phyloP scores from a whole-genome alignment of 768 basidiomycete genomes.

The Auriscalpium vulgare region DNA sequence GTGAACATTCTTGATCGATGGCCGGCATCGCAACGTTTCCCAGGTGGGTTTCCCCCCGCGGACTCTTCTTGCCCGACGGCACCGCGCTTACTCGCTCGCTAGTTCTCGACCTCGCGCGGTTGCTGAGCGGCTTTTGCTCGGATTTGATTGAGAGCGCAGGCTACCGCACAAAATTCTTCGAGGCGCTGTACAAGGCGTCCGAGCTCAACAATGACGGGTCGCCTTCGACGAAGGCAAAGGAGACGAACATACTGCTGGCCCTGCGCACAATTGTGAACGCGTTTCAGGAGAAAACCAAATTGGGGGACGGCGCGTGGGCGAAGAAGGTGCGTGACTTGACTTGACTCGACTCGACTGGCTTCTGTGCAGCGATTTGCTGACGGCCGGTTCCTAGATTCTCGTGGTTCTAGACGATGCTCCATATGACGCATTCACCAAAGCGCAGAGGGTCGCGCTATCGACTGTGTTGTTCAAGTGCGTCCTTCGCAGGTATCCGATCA shows the following conservation, averaged over 20 bases:
- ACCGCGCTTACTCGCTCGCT: conserved; percentile 1
- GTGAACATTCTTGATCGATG: conserved; percentile 62
- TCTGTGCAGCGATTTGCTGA: not conserved
- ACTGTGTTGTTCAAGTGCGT: conserved; percentile 87
- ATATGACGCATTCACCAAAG: conserved; percentile 53
- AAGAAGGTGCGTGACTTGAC: conserved; percentile 32
- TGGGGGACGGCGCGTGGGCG: conserved; percentile 43
- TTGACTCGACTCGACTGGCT: not conserved
- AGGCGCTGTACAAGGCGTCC: conserved; percentile 56
- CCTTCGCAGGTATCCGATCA: not conserved
- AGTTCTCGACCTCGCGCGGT: conserved; percentile 84
- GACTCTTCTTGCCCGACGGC: not conserved
- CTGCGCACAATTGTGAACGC: conserved; percentile 76
- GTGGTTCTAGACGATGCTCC: conserved; percentile 41
- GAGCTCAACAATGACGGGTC: conserved; percentile 56
- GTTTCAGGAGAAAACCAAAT: conserved; percentile 47
- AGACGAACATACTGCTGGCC: conserved; percentile 79
- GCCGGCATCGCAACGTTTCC: conserved; percentile 68
- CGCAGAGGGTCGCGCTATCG: conserved; percentile 67
- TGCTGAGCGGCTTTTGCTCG: conserved; percentile 60
- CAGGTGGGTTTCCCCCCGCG: conserved; percentile 34
- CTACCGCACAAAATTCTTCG: conserved; percentile 45
- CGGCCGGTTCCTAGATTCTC: conserved; percentile 39
- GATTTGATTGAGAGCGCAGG: conserved; percentile 38
- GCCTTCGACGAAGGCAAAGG: conserved; percentile 59